A percentile compares a stretch with the other conserved stretches of the same genome.
phyloP scores from a whole-genome alignment of 2,329 filamentous ascomycete species.

The Penicillium sp. region DNA sequence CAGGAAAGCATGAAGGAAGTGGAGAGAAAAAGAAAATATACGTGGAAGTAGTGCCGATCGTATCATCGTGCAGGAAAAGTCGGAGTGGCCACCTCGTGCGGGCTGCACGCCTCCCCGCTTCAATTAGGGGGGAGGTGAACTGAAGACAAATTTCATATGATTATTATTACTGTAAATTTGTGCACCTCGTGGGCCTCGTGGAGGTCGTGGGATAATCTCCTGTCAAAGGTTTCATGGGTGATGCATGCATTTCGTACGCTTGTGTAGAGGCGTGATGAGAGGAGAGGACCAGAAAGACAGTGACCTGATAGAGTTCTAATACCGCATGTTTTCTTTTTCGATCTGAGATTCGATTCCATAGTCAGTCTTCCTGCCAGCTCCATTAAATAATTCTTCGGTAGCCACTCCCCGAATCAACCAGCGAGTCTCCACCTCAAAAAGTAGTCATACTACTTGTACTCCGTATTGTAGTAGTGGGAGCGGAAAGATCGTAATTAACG shows the following conservation, averaged over 20 bases:
- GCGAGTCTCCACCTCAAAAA: not conserved
- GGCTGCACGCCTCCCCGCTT: conserved; percentile 1
- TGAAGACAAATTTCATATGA: not conserved
- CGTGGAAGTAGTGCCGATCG: not conserved
- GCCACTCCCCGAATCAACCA: conserved; percentile 2
- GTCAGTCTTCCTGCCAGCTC: not conserved
- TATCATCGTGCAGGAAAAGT: not conserved
- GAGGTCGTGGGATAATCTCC: not conserved
- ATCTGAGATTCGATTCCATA: not conserved
- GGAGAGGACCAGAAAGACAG: not conserved
- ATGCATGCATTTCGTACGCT: not conserved
- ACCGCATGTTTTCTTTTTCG: not conserved
- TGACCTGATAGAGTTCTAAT: not conserved
- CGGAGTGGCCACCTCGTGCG: not conserved
- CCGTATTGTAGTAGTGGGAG: too few species aligned
- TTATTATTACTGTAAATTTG: too few species aligned
- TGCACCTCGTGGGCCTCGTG: not conserved
- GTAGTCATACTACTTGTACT: not conserved
- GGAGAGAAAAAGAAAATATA: not conserved
- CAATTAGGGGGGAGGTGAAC: not conserved
- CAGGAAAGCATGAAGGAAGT: not conserved
- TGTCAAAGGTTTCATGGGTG: not conserved
- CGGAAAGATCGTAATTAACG: too few species aligned
- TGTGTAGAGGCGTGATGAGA: not conserved
- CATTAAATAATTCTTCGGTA: conserved; percentile 3